A percentile compares a stretch with the other conserved stretches of the same genome.
phyloP scores from a whole-genome alignment of 2,329 filamentous ascomycete genomes.

The Colletotrichum neosansevieriae region DNA sequence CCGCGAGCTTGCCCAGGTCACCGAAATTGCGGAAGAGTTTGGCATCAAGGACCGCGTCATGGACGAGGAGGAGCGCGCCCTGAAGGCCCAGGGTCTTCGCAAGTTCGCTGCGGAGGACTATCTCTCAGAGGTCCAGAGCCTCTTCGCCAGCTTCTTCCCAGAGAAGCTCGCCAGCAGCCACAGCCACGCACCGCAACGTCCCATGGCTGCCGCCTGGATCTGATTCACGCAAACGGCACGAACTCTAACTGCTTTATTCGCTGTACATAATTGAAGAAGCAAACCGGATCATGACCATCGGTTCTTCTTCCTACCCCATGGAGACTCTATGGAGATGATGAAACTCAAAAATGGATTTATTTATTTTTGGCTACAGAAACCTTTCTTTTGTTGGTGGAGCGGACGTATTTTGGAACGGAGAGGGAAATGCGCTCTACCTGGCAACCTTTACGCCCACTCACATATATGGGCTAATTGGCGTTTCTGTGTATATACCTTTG shows the following conservation, averaged over 20 bases:
- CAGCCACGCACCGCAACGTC: constrained; percentile 41
- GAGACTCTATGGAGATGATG: constrained; percentile 8
- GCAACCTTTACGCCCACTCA: constrained; percentile 1
- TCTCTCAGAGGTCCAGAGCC: constrained; percentile 79
- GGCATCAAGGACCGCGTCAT: constrained; percentile 70
- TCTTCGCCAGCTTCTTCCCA: constrained; percentile 73
- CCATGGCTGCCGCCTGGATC: constrained; percentile 62
- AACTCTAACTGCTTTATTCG: constrained; percentile 20
- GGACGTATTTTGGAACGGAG: constrained; percentile 2
- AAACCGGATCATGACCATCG: constrained; percentile 23
- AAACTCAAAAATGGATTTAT: constrained; percentile 15
- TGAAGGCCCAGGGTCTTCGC: constrained; percentile 76
- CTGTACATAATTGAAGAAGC: constrained; percentile 40
- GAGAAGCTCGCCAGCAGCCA: constrained; percentile 46
- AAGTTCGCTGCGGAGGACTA: constrained; percentile 88
- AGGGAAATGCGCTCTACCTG: constrained; percentile 12
- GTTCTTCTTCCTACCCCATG: neutral
- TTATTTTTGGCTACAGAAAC: constrained; percentile 9
- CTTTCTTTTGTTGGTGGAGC: neutral
- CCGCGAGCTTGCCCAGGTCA: constrained; percentile 89
- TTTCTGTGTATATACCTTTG: constrained; percentile 40
- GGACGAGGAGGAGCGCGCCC: constrained; percentile 80
- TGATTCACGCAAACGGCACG: constrained; percentile 44
- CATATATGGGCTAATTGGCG: constrained; percentile 22
- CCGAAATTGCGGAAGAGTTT: constrained; percentile 93